Percentiles rank a stretch among this genome's conserved stretches.
Conservation (phyloP, 768 basidiomycete genomes). For the Naganishia friedmannii region DNA sequence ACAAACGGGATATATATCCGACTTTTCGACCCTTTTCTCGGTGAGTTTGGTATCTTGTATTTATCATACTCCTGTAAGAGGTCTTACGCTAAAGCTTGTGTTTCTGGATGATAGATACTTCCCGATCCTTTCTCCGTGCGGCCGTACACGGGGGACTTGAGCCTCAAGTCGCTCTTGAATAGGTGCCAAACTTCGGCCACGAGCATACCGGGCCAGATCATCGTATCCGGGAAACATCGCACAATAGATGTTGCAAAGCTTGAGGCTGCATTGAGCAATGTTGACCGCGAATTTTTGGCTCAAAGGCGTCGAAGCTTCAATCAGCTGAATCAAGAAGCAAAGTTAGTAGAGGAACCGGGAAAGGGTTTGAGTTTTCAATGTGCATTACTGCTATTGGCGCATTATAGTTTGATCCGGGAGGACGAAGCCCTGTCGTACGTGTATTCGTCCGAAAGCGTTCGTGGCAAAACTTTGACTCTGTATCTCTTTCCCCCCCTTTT, state of each 20-base stretch:
- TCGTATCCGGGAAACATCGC: constrained; percentile 36
- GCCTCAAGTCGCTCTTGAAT: constrained; percentile 62
- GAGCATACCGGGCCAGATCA: constrained; percentile 31
- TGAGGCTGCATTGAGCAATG: constrained; percentile 59
- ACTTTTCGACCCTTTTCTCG: constrained; percentile 74
- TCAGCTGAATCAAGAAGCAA: constrained; percentile 81
- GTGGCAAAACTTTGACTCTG: background rate
- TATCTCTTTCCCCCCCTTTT: background rate
- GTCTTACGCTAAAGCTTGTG: constrained; percentile 1
- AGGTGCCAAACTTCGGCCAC: constrained; percentile 52
- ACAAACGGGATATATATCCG: constrained; percentile 73
- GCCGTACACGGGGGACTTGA: constrained; percentile 72
- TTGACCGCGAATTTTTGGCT: constrained; percentile 66
- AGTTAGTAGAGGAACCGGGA: constrained; percentile 65
- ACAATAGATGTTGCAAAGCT: constrained; percentile 66
- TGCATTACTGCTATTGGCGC: constrained; percentile 81
- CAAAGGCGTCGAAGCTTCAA: constrained; percentile 69
- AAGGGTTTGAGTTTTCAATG: constrained; percentile 85
- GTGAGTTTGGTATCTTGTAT: constrained; percentile 58
- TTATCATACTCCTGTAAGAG: background rate
- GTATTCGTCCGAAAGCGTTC: too few species aligned
- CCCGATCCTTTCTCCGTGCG: constrained; percentile 83
- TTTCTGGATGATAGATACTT: constrained; percentile 61
- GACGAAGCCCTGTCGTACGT: constrained; percentile 81
- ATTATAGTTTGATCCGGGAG: constrained; percentile 88